phyloP scores from a whole-genome alignment of 805 yeast species.

The Diddensiella transvaalensis region DNA sequence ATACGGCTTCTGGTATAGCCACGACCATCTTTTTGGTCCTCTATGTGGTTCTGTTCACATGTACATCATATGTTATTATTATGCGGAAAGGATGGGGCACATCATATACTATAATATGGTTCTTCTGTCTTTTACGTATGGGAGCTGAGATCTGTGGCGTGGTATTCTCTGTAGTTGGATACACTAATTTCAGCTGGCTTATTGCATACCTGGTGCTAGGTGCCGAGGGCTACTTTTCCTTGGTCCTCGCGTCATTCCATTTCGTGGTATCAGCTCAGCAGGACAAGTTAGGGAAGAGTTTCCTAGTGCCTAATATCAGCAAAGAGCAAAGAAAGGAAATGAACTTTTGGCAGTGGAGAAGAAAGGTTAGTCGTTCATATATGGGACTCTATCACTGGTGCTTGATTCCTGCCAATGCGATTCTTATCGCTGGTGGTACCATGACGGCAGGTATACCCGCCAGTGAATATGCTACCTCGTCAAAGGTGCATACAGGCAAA shows the following conservation, averaged over 20 bases:
- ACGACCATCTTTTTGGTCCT: slow-evolving; percentile 12
- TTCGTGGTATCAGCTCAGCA: slow-evolving; percentile 10
- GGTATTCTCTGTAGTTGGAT: slow-evolving; percentile 15
- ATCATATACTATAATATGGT: slow-evolving; percentile 8
- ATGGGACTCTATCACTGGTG: slow-evolving; percentile 8
- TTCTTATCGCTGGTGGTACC: slow-evolving; percentile 18
- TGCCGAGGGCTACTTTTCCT: slow-evolving; percentile 20
- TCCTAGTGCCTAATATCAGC: slow-evolving; percentile 4
- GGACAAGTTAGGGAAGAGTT: slow-evolving; percentile 6
- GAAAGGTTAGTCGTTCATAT: neutral
- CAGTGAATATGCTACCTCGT: slow-evolving; percentile 1
- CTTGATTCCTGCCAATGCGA: slow-evolving; percentile 15
- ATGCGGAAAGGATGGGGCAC: slow-evolving; percentile 8
- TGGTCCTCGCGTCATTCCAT: slow-evolving; percentile 13
- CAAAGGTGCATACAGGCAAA: slow-evolving; percentile 9
- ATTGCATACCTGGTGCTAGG: slow-evolving; percentile 19
- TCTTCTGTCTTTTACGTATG: slow-evolving; percentile 14
- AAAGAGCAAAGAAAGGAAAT: neutral
- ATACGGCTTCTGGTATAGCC: neutral
- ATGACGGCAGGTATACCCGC: slow-evolving; percentile 12
- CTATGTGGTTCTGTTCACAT: slow-evolving; percentile 5
- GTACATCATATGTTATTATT: slow-evolving; percentile 1
- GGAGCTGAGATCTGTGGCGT: slow-evolving; percentile 18
- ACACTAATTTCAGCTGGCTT: slow-evolving; percentile 13
- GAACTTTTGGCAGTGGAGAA: neutral